Base-by-base conservation (phyloP, 2,329 filamentous ascomycete species). In the Samsoniella hepiali region DNA sequence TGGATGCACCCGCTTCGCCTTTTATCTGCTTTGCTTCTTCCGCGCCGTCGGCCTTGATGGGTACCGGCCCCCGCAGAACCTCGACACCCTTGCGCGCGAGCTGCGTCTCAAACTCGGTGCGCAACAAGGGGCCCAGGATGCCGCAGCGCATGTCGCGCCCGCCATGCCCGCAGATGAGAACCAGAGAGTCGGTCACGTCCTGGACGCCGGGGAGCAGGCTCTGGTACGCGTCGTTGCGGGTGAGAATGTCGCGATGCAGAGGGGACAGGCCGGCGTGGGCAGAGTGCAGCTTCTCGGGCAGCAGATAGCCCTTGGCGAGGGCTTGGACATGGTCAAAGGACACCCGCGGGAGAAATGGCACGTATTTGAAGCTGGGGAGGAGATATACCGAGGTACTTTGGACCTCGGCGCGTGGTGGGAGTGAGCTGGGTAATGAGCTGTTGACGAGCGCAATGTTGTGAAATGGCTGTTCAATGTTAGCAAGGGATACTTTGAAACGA, bases 81-180 rank as follows among this genome's bases (percentile, higher is more conserved):
- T 77, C 69, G 3, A 86, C 73, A 0, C 83, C 84, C 22, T 78
- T 75, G 5, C 72, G 74, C 2, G 75, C 74, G 6, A 93, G 73
- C 69, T 85, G 82, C 9, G 74, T 75, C 68, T 86, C 82, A 68
- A 98, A 98, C 69, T 93, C 89, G 0, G 76, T 76, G 68, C 85
- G 79, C 15, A 98, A 78, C 1, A 91, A 76, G 0, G 93, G 92
- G 0, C 91, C 93, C 67, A 94, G 81, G 29, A 91, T 77, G 0
- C 95, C 94, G 71, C 95, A 99, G 58, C 95, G 84, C 70, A 82
- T 79, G 72, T 99, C 95, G 11, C 95, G 82, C 2, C 88, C 87
- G 15, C 89, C 90, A 70, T 99, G 95, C 0, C 93, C 92, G 72
- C 95, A 99, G 50, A 97, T 89, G 27, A 98, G 78, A 36, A 99